phyloP scores from a whole-genome alignment of 257 asterid species.

The Leonotis leonurus region DNA sequence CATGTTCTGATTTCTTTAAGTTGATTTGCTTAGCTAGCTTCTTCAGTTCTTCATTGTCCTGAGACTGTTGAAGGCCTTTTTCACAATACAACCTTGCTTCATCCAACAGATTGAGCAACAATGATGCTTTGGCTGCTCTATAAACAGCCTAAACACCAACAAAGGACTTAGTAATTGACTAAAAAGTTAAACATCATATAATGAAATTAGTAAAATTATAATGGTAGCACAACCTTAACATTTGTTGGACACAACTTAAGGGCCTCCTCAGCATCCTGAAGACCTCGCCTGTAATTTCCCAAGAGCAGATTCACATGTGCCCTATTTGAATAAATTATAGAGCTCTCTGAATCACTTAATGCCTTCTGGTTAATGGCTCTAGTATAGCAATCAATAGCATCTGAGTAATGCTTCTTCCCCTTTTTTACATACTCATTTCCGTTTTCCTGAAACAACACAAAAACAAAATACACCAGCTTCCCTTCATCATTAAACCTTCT shows the following conservation, averaged over 20 bases:
- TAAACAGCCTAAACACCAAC: slow-evolving; percentile 83
- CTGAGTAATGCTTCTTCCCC: slow-evolving; percentile 77
- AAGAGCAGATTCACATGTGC: slow-evolving; percentile 86
- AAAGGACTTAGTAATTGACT: neutral
- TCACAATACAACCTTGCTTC: slow-evolving; percentile 64
- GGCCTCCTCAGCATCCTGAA: slow-evolving; percentile 87
- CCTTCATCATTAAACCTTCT: neutral
- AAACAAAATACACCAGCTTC: neutral
- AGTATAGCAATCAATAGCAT: slow-evolving; percentile 87
- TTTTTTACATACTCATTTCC: slow-evolving; percentile 76
- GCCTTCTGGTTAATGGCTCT: slow-evolving; percentile 89
- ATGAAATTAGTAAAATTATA: slow-evolving; percentile 9
- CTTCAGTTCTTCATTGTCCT: slow-evolving; percentile 62
- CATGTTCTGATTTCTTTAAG: slow-evolving; percentile 35
- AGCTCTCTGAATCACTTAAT: slow-evolving; percentile 54
- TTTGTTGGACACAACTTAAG: slow-evolving; percentile 51
- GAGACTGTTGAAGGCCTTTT: slow-evolving; percentile 64
- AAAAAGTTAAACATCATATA: neutral
- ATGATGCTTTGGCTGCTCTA: slow-evolving; percentile 79
- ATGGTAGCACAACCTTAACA: slow-evolving; percentile 49
- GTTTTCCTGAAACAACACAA: slow-evolving; percentile 48
- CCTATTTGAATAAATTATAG: slow-evolving; percentile 69
- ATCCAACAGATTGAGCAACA: slow-evolving; percentile 60
- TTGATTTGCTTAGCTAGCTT: slow-evolving; percentile 62
- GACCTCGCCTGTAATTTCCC: slow-evolving; percentile 75